Percentiles rank a stretch among this genome's conserved stretches.
These are phyloP conservation scores for Geranomyces michiganensis DNA, from an alignment of 192 early-diverging fungal genomes.

Conservation along the genomic window DNA sequence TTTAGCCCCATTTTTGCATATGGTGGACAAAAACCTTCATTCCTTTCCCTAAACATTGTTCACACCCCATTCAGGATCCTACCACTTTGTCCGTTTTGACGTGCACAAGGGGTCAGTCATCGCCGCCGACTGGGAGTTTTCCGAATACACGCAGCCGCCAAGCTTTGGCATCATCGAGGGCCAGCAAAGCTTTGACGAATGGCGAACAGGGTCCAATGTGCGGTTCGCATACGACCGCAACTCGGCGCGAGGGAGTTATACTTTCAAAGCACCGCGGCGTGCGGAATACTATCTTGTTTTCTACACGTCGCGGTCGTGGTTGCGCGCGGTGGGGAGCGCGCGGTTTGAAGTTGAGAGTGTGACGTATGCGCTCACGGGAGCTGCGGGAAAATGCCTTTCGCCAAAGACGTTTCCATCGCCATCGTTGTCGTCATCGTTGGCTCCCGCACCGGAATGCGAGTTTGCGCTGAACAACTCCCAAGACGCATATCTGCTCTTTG, in stretches of 20 bases:
- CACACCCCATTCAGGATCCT: constrained; percentile 14
- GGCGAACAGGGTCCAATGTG: background rate
- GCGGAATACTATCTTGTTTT: constrained; percentile 27
- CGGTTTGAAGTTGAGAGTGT: constrained; percentile 4
- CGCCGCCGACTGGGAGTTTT: constrained; percentile 17
- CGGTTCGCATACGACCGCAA: constrained; percentile 13
- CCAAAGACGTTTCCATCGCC: no score
- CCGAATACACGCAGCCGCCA: background rate
- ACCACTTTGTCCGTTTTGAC: constrained; percentile 34
- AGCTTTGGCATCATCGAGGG: constrained; percentile 20
- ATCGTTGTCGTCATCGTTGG: no score
- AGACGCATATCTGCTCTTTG: constrained; percentile 19
- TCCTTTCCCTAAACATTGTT: background rate
- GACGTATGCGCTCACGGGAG: constrained; percentile 22
- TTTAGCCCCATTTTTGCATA: constrained; percentile 1
- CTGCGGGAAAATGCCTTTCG: constrained; percentile 9
- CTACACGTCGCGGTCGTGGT: background rate
- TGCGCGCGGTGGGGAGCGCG: constrained; percentile 5
- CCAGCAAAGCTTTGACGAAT: background rate
- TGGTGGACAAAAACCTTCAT: background rate
- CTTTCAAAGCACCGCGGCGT: background rate
- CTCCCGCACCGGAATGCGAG: background rate
- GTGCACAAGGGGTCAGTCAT: constrained; percentile 21
- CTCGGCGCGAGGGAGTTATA: constrained; percentile 11
- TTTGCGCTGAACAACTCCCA: background rate